A percentile compares a stretch with the other conserved stretches of the same genome.
Conservation (phyloP, 2,329 filamentous ascomycete genomes). For the Cladophialophora exuberans region DNA sequence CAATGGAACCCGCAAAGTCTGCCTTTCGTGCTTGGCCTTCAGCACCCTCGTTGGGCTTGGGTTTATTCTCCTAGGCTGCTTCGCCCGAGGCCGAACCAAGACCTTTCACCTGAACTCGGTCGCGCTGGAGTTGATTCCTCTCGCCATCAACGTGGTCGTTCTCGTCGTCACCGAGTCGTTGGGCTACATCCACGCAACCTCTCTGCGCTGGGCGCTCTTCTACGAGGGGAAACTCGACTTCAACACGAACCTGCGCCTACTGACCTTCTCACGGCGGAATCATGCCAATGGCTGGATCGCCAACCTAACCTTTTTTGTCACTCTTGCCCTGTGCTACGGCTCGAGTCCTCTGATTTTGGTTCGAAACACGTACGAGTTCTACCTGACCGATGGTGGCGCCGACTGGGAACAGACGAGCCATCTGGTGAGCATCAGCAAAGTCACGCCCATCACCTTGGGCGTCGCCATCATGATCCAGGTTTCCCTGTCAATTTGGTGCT, state of each 20-base stretch:
- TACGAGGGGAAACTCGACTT: slow-evolving; percentile 26
- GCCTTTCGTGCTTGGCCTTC: background rate
- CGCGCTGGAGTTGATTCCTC: background rate
- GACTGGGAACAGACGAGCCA: slow-evolving; percentile 1
- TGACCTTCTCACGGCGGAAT: slow-evolving; percentile 13
- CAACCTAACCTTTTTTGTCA: slow-evolving; percentile 22
- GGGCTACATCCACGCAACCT: slow-evolving; percentile 24
- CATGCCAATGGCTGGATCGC: slow-evolving; percentile 22
- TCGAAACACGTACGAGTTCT: background rate
- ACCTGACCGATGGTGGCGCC: background rate
- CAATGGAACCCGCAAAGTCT: background rate
- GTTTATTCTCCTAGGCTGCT: background rate
- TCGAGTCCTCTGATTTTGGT: slow-evolving; percentile 5
- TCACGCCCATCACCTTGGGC: slow-evolving; percentile 4
- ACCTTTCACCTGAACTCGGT: background rate
- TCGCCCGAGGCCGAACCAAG: background rate
- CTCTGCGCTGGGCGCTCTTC: slow-evolving; percentile 31
- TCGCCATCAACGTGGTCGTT: background rate
- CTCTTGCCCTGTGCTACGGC: slow-evolving; percentile 21
- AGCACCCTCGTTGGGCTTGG: background rate
- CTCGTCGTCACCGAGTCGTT: background rate
- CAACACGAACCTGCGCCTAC: slow-evolving; percentile 31
- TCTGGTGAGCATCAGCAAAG: background rate
- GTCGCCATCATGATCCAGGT: slow-evolving; percentile 11
- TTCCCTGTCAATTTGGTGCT: slow-evolving; percentile 24